Base-by-base conservation (phyloP, 495 filamentous ascomycete genomes). In the Lophiotrema nucula region DNA sequence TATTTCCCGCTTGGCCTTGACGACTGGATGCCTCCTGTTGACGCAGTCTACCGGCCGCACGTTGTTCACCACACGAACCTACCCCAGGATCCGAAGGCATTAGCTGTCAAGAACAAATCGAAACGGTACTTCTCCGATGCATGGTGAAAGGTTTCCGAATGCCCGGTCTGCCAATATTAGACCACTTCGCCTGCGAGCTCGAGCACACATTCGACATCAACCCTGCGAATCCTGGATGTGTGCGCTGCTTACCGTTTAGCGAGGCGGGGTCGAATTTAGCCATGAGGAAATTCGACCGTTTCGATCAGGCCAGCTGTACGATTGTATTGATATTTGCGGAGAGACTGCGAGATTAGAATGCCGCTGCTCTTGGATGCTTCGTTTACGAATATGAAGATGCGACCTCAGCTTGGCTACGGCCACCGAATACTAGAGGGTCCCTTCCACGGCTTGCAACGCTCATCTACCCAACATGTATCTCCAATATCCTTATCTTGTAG, bases 11-110 rank as follows among this genome's bases (percentile, higher is more conserved):
- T 96, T 21, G 89, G 87, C 19, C 70, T 92, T 59, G 89, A 95
- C 71, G 90, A 96, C 60, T 95, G 90, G 90, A 89, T 90, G 77
- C 87, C 87, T 2, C 90, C 90, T 3, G 90, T 95, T 11, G 90
- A 96, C 70, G 90, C 90, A 6, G 85, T 96, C 35, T 96, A 96
- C 60, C 77, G 90, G n/a, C 90, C 90, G 8, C 90, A 96, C 70
- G 88, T 93, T 6, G 90, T 95, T 2, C 90, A 96, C 72, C 90
- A 96, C 67, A 91, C 86, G 28, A 85, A 86, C 39, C 76, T 90
- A 47, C 88, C 88, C 2, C 76, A 80, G 37, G 88, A 92, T 65
- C 80, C 86, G 64, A 91, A 90, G 64, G 85, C 85, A 13, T 77
- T 84, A 44, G 83, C 83, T 56, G 78, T 81, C 3, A 79, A 83